Conservation (phyloP, 139 green algal genomes). For the Choricystis sp. region DNA sequence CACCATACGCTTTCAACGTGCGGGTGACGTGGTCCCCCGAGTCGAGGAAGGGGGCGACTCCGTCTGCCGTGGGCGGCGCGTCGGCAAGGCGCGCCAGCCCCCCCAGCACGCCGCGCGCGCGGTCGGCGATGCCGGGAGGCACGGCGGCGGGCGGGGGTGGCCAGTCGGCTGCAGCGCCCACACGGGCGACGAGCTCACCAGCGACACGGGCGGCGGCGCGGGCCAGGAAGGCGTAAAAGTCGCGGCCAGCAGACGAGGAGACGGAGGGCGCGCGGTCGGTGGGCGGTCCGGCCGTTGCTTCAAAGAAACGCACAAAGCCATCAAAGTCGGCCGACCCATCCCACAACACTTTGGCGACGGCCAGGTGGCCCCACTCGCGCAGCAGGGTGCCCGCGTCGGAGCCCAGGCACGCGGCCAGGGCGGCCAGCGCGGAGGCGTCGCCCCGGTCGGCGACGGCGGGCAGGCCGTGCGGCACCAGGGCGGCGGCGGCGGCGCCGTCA, state of each 20-base stretch:
- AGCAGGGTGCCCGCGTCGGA: slow-evolving; percentile 2
- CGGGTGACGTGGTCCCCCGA: slow-evolving; percentile 29
- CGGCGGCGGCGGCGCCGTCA: neutral
- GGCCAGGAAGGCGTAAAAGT: neutral
- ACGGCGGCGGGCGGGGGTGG: neutral
- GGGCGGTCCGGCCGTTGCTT: too few relatives aligned
- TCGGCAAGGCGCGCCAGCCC: slow-evolving; percentile 5
- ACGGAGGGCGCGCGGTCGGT: neutral
- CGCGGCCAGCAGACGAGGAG: neutral
- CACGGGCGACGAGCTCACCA: slow-evolving; percentile 17
- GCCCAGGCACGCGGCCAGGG: slow-evolving; percentile 17
- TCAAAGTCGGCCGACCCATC: slow-evolving; percentile 16
- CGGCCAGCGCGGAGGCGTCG: slow-evolving; percentile 11
- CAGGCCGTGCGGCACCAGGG: slow-evolving; percentile 14
- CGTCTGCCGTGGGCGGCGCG: neutral
- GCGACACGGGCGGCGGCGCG: neutral
- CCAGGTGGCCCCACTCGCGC: slow-evolving; percentile 14
- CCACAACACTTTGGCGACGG: slow-evolving; percentile 10
- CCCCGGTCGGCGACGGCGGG: slow-evolving; percentile 7
- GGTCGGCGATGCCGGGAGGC: neutral
- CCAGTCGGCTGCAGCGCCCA: slow-evolving; percentile 6
- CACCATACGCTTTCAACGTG: slow-evolving; percentile 33
- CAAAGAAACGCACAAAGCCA: slow-evolving; percentile 15
- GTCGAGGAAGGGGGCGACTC: slow-evolving; percentile 16
- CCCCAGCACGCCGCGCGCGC: slow-evolving; percentile 1